A percentile compares a stretch with the other conserved stretches of the same genome.
phyloP scores from a whole-genome alignment of 2,329 filamentous ascomycete species.

The Tolypocladium ovalisporum region DNA sequence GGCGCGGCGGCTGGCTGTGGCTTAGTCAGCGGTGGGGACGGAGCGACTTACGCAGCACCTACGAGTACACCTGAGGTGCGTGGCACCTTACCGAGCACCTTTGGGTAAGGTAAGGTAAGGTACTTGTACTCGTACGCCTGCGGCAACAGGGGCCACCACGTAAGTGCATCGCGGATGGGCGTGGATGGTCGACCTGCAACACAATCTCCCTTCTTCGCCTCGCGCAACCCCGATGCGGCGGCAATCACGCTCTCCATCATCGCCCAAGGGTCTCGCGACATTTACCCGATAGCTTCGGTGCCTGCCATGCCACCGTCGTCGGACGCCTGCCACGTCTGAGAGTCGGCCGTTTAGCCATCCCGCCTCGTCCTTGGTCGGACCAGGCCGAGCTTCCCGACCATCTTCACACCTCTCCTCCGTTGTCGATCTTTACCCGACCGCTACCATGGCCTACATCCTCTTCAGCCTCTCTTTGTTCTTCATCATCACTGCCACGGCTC shows the following conservation, averaged over 20 bases:
- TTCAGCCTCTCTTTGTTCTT: constrained; percentile 65
- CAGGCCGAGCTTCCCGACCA: not conserved
- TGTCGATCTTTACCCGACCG: not conserved
- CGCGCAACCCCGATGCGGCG: not conserved
- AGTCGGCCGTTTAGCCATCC: not conserved
- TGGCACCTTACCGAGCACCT: too few relatives aligned
- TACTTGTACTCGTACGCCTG: not conserved
- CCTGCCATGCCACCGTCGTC: constrained; percentile 4
- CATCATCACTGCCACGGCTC: constrained; percentile 59
- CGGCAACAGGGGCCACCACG: not conserved
- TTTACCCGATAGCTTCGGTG: not conserved
- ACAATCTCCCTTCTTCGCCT: not conserved
- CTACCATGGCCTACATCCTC: constrained; percentile 66
- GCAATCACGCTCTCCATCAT: not conserved
- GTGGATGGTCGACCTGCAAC: not conserved
- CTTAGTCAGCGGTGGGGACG: not conserved
- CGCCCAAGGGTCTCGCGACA: not conserved
- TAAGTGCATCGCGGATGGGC: not conserved
- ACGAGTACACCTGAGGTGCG: too few relatives aligned
- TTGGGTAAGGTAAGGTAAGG: too few relatives aligned
- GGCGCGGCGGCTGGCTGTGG: constrained; percentile 1
- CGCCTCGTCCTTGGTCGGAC: not conserved
- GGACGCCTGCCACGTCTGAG: constrained; percentile 1
- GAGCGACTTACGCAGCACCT: not conserved
- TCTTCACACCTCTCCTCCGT: not conserved